Evolutionary conservation across 768 basidiomycete species (phyloP).

Genomic region (Candolleomyces aberdarensis): DNA sequence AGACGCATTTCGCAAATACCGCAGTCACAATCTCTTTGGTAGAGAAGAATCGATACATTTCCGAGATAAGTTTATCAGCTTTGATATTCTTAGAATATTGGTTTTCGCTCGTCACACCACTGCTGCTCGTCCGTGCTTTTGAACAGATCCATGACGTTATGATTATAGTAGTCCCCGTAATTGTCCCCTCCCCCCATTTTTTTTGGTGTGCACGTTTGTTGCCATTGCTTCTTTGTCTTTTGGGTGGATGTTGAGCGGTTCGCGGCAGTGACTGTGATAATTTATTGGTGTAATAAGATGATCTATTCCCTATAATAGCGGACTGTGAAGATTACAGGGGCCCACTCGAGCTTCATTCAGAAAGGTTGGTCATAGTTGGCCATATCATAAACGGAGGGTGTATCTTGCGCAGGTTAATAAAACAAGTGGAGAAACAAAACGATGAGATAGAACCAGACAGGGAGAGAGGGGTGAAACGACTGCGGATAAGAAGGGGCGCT

Average conservation of each 20-base stretch:
- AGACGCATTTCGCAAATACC: too few relatives aligned
- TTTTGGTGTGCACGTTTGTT: too few relatives aligned
- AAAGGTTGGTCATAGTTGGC: too few relatives aligned
- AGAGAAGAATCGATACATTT: too few relatives aligned
- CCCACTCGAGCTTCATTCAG: too few relatives aligned
- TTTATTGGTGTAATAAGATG: not conserved
- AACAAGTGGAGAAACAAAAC: not conserved
- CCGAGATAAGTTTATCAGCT: too few relatives aligned
- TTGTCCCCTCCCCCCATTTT: not conserved
- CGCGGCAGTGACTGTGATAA: not conserved
- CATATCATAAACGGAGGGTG: too few relatives aligned
- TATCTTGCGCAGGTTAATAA: not conserved
- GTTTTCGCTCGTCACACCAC: too few relatives aligned
- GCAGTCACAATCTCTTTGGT: too few relatives aligned
- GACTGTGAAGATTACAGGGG: not conserved
- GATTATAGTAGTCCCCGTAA: not conserved
- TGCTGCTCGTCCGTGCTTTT: not conserved
- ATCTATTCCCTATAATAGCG: not conserved
- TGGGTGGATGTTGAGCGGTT: too few relatives aligned
- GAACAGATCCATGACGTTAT: not conserved
- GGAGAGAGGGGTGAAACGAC: slow-evolving; percentile 12
- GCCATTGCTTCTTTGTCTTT: too few relatives aligned
- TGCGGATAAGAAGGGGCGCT: slow-evolving; percentile 15
- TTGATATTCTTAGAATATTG: too few relatives aligned
- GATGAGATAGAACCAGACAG: slow-evolving; percentile 7